Evolutionary conservation across 805 yeast genomes (phyloP).

Genomic region (Allodekkera sacchari): DNA sequence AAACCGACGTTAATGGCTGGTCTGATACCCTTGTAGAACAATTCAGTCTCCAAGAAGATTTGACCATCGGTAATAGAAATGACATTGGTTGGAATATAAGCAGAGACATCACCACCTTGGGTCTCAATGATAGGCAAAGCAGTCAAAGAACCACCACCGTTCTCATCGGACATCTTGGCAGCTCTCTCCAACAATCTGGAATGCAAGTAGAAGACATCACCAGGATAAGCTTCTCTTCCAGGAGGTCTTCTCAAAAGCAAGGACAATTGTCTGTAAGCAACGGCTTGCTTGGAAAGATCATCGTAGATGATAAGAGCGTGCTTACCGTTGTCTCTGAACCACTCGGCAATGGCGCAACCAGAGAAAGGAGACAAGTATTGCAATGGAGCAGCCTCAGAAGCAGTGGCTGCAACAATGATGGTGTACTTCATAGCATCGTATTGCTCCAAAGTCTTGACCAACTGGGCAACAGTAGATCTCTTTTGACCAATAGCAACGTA

Average conservation of each 20-base stretch:
- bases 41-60: constrained; percentile 98
- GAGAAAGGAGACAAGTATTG: constrained; percentile 99
- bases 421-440: constrained; percentile 97
- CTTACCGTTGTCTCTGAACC: constrained; percentile 99
- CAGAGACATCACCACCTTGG: constrained; percentile 99
- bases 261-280: constrained; percentile 99
- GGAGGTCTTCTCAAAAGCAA: constrained; percentile 95
- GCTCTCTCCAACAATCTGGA: constrained; percentile 95
- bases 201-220: constrained; percentile 94
- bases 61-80: constrained; percentile 97
- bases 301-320: constrained; percentile 96
- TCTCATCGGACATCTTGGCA: constrained; percentile 86
- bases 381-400: constrained; percentile 99
- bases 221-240: constrained; percentile 95
- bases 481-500: constrained; percentile 99
- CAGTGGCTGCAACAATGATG: constrained; percentile 98
- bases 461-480: constrained; percentile 99
- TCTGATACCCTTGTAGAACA: constrained; percentile 99
- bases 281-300: constrained; percentile 99
- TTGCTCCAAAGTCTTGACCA: constrained; percentile 97
- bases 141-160: constrained; percentile 92
- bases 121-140: constrained; percentile 96
- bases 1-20: constrained; percentile 99
- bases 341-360: constrained; percentile 98
- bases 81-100: constrained; percentile 96